Evolutionary conservation across 495 filamentous ascomycete species (phyloP).

Genomic region (Penicillium argentinense): DNA sequence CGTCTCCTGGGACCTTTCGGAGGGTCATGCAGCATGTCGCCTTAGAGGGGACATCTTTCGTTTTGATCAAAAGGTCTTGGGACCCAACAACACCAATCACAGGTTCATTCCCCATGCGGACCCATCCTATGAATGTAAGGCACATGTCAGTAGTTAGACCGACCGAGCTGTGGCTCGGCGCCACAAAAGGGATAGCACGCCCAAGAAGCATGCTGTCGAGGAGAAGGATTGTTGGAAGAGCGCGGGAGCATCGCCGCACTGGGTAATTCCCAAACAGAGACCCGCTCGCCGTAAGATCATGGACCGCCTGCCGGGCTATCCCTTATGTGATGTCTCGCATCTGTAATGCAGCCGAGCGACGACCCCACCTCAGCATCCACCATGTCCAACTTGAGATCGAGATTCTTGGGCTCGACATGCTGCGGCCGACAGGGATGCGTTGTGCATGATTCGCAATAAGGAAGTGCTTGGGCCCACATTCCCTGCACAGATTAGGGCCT

Average conservation of each 20-base stretch:
- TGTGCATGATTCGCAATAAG: constrained; percentile 16
- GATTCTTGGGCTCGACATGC: constrained; percentile 2
- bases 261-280: constrained; percentile 18
- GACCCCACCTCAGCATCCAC: constrained; percentile 7
- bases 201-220: constrained; percentile 3
- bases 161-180: constrained; percentile 18
- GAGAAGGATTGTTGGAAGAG: constrained; percentile 4
- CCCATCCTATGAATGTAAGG: constrained; percentile 30
- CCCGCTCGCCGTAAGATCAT: constrained; percentile 12
- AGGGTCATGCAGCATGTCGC: constrained; percentile 17
- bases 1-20: neutral
- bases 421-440: constrained; percentile 3
- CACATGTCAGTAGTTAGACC: constrained; percentile 25
- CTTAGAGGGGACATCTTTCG: constrained; percentile 9
- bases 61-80: constrained; percentile 18
- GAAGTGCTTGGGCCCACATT: constrained; percentile 16
- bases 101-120: constrained; percentile 8
- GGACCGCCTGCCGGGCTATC: constrained; percentile 6
- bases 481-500: constrained; percentile 3
- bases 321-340: constrained; percentile 30
- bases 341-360: constrained; percentile 4
- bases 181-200: constrained; percentile 19
- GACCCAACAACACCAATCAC: constrained; percentile 25
- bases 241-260: constrained; percentile 15
- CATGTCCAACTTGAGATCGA: constrained; percentile 3